Base-by-base conservation (phyloP, 768 basidiomycete genomes). In the Inosperma sp. region DNA sequence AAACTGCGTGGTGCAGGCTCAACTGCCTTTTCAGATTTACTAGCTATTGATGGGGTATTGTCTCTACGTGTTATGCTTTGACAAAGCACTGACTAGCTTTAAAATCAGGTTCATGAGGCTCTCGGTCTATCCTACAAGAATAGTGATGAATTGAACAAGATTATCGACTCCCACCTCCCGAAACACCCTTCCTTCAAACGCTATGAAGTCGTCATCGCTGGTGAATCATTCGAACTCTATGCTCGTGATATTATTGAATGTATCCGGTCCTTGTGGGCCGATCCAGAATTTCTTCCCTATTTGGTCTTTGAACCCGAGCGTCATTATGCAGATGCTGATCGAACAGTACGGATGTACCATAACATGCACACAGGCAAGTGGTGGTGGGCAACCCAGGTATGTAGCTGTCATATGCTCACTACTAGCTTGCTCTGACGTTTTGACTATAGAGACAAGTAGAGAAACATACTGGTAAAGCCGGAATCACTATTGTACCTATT, bases 351-450 rank as follows among this genome's bases (percentile, higher is more conserved):
- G 0, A n/a, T 74, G 1, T 76, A 67, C 48, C 62, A 68, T 51
- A 74, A 78, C 29, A 70, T 78, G 67, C 63, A 76, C 33, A 77
- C 75, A 0, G 75, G 71, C 0, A 64, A 69, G 36, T 80, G 78
- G 78, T 78, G 76, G 78, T 78, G 76, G 76, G 33, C 37, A 12
- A 70, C 64, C 2, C 77, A 79, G 64, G 76, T 76, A 52, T 16
- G 68, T 57, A 13, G 13, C 22, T 19, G 19, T 16, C 25, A 30
- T 41, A 9, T 35, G 33, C 8, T 49, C 30, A 35, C 23, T 23
- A n/a, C n/a, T n/a, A n/a, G n/a, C n/a, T n/a, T n/a, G n/a, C n/a
- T n/a, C n/a, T n/a, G n/a, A 35, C 12, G 14, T 3, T 5, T 16
- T 36, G 35, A 36, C 12, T 36, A 17, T 12, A 36, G 35, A 9